phyloP scores from a whole-genome alignment of 306 rosid genomes.

The Inga oerstediana region DNA sequence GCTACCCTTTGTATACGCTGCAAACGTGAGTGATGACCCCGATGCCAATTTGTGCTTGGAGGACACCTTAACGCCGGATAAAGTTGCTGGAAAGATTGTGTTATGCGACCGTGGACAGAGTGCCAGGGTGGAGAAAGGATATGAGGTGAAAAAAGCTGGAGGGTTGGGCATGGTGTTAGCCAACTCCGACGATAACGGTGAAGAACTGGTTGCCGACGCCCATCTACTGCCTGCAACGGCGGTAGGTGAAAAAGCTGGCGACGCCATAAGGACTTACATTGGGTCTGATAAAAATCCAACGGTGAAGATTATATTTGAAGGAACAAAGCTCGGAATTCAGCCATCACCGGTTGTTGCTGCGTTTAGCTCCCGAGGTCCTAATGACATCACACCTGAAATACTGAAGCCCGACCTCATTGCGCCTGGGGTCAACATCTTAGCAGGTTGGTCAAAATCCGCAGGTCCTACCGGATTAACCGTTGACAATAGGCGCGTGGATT shows the following conservation, averaged over 20 bases:
- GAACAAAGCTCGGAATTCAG: constrained; percentile 57
- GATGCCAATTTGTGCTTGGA: constrained; percentile 48
- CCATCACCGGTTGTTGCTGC: constrained; percentile 88
- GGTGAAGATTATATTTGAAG: constrained; percentile 53
- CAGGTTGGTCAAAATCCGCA: constrained; percentile 50
- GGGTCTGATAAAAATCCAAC: constrained; percentile 49
- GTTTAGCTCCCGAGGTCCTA: constrained; percentile 84
- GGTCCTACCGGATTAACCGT: constrained; percentile 44
- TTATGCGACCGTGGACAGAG: constrained; percentile 66
- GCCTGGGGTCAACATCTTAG: constrained; percentile 84
- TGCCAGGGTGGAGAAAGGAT: constrained; percentile 63
- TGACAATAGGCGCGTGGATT: constrained; percentile 72
- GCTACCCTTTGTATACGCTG: constrained; percentile 57
- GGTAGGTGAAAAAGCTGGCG: constrained; percentile 56
- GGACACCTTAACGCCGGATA: constrained; percentile 52
- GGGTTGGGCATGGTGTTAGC: constrained; percentile 79
- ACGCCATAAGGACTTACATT: constrained; percentile 48
- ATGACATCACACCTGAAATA: constrained; percentile 50
- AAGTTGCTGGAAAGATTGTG: constrained; percentile 72
- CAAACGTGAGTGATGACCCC: constrained; percentile 45
- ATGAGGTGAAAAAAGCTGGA: constrained; percentile 64
- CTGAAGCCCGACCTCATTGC: constrained; percentile 84
- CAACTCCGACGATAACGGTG: constrained; percentile 52
- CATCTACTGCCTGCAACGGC: constrained; percentile 61
- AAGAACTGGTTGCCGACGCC: constrained; percentile 71